Percentiles rank a stretch among this genome's conserved stretches.
Conservation (phyloP, 2,329 filamentous ascomycete genomes). For the Colletotrichum lindemuthianum region DNA sequence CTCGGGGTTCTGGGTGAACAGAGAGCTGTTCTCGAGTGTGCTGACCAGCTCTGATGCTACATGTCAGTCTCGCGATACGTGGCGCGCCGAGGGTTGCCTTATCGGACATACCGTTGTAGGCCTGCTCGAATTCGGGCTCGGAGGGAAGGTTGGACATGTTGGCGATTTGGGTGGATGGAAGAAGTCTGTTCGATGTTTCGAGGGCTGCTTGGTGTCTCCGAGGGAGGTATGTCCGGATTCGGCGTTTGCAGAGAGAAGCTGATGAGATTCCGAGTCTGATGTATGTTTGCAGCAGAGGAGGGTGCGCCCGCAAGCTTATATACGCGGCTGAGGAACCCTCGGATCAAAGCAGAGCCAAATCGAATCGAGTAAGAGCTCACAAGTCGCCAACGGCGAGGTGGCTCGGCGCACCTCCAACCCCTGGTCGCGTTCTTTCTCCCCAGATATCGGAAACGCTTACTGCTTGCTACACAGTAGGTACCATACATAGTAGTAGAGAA, state of each 20-base stretch:
- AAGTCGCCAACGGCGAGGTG: slow-evolving; percentile 22
- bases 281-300: neutral
- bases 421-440: slow-evolving; percentile 5
- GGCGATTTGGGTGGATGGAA: slow-evolving; percentile 39
- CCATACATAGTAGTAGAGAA: too few species aligned
- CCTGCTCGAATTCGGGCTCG: slow-evolving; percentile 99
- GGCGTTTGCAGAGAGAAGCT: slow-evolving; percentile 21
- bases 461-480: neutral
- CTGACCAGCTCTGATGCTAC: slow-evolving; percentile 82
- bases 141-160: slow-evolving; percentile 83
- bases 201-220: slow-evolving; percentile 10
- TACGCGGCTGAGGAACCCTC: slow-evolving; percentile 20
- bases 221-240: slow-evolving; percentile 19
- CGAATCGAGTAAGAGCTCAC: slow-evolving; percentile 32
- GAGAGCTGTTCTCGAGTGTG: slow-evolving; percentile 91
- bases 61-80: slow-evolving; percentile 36
- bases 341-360: slow-evolving; percentile 29
- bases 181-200: neutral
- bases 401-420: slow-evolving; percentile 7
- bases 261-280: slow-evolving; percentile 23
- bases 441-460: slow-evolving; percentile 22
- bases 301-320: slow-evolving; percentile 35
- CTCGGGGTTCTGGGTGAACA: slow-evolving; percentile 94
- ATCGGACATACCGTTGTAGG: slow-evolving; percentile 80
- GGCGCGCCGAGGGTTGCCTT: slow-evolving; percentile 1